A percentile compares a stretch with the other conserved stretches of the same genome.
Evolutionary conservation across 768 basidiomycete genomes (phyloP).

Genomic region (Galerina marginata): DNA sequence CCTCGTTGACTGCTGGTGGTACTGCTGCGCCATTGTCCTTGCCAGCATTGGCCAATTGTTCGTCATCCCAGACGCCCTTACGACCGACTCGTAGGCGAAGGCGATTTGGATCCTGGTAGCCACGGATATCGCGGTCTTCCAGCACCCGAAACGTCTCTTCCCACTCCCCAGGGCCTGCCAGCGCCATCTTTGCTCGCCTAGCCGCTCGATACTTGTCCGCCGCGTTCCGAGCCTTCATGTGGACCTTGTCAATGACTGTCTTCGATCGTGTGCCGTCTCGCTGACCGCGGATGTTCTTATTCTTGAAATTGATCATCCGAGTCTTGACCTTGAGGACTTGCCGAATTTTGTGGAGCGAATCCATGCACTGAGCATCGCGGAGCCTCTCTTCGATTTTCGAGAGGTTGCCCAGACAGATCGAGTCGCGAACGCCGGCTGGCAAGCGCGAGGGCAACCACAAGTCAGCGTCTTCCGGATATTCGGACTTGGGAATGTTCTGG

Average conservation of each 20-base stretch:
- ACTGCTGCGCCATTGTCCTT: too few relatives aligned
- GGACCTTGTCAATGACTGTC: slow-evolving; percentile 8
- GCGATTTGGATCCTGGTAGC: slow-evolving; percentile 17
- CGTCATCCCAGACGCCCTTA: slow-evolving; percentile 26
- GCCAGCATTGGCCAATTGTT: not conserved
- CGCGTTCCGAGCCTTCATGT: slow-evolving; percentile 1
- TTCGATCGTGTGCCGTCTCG: slow-evolving; percentile 7
- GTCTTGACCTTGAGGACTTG: slow-evolving; percentile 10
- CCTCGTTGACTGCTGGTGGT: not conserved
- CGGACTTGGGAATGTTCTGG: not conserved
- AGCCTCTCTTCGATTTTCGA: slow-evolving; percentile 12
- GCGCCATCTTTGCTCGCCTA: slow-evolving; percentile 9
- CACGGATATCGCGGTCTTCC: slow-evolving; percentile 14
- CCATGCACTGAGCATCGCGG: slow-evolving; percentile 8
- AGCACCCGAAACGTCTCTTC: slow-evolving; percentile 11
- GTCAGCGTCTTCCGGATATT: not conserved
- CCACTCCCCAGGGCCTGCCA: slow-evolving; percentile 17
- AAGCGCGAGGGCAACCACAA: slow-evolving; percentile 17
- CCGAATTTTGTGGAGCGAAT: slow-evolving; percentile 7
- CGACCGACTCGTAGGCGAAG: not conserved
- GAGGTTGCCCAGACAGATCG: not conserved
- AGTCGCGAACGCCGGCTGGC: not conserved
- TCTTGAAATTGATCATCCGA: slow-evolving; percentile 12
- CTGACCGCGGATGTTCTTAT: slow-evolving; percentile 9
- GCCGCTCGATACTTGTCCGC: slow-evolving; percentile 13